These are phyloP conservation scores for Pterothamnion heteromorphum DNA, from an alignment of 31 red algal genomes.

Conservation along the genomic window DNA sequence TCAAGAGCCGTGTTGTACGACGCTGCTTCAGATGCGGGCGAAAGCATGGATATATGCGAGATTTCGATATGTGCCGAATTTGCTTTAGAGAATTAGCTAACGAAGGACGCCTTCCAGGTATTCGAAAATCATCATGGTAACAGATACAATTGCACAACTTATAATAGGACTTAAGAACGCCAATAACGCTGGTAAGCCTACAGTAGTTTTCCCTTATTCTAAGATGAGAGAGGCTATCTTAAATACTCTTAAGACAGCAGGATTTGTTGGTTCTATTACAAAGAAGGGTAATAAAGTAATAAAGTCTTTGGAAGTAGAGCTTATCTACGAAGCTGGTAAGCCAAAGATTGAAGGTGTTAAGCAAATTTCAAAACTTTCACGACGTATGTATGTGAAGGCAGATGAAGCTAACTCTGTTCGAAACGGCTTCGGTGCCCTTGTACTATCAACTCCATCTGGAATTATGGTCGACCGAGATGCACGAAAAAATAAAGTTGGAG, in stretches of 20 bases:
- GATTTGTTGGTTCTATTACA: background rate
- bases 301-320: background rate
- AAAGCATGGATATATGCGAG: background rate
- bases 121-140: conserved; percentile 6
- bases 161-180: background rate
- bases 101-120: background rate
- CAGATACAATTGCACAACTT: background rate
- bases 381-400: background rate
- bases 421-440: background rate
- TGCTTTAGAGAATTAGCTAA: background rate
- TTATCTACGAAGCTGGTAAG: background rate
- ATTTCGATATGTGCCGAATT: conserved; percentile 22
- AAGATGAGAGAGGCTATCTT: background rate
- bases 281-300: background rate
- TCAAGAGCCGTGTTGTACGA: background rate
- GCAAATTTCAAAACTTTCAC: background rate
- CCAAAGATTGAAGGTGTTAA: background rate
- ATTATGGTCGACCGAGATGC: background rate
- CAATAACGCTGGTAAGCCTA: background rate
- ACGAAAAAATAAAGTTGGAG: conserved; percentile 5
- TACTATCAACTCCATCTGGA: background rate
- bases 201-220: background rate
- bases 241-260: background rate
- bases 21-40: background rate
- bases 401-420: background rate